Conservation (phyloP, 306 rosid genomes). For the Gastrolobium villosum region DNA sequence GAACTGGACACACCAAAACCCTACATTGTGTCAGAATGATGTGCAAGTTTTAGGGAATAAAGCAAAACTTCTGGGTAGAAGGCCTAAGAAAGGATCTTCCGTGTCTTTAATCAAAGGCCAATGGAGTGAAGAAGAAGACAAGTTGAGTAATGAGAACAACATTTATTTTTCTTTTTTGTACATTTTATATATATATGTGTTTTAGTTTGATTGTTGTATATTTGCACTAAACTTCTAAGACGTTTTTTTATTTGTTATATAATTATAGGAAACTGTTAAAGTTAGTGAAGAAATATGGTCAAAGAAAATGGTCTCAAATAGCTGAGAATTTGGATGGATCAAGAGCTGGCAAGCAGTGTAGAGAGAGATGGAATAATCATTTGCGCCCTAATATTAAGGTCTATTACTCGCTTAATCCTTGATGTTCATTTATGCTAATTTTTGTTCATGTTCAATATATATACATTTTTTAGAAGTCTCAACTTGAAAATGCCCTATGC, state of each 20-base stretch:
- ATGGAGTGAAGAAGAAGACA: slow-evolving; percentile 93
- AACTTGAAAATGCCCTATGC: background rate
- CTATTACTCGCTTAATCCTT: background rate
- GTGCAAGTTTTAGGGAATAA: slow-evolving; percentile 32
- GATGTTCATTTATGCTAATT: background rate
- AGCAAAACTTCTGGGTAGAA: slow-evolving; percentile 52
- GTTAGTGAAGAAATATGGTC: slow-evolving; percentile 63
- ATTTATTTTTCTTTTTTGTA: background rate
- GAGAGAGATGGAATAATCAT: too few relatives aligned
- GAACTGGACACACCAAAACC: slow-evolving; percentile 51
- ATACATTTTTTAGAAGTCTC: background rate
- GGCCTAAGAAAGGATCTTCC: slow-evolving; percentile 50
- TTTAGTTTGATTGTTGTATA: background rate
- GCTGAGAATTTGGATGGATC: too few relatives aligned
- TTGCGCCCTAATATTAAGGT: slow-evolving; percentile 93
- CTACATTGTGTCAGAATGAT: slow-evolving; percentile 37
- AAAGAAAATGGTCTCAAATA: too few relatives aligned
- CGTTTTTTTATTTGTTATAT: background rate
- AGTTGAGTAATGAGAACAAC: slow-evolving; percentile 50
- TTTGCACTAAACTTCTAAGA: slow-evolving; percentile 7
- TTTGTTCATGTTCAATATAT: background rate
- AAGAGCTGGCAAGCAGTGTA: too few relatives aligned
- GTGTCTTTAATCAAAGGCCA: slow-evolving; percentile 78
- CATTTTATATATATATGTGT: background rate
- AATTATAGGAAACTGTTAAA: slow-evolving; percentile 63